phyloP scores from a whole-genome alignment of 345 rosid genomes.

The Abelmoschus esculentus region DNA sequence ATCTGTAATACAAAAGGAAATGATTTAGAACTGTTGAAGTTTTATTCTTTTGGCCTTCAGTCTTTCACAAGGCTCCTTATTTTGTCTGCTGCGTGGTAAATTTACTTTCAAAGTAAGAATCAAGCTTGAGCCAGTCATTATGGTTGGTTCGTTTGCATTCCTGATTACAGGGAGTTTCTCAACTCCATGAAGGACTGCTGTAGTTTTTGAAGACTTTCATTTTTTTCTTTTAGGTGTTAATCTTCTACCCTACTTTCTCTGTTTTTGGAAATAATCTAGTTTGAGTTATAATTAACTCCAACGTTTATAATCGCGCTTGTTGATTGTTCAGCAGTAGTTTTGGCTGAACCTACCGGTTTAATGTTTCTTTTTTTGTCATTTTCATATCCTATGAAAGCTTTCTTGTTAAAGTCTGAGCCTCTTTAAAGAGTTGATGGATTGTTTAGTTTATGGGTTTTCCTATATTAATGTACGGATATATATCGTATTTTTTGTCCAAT shows the following conservation, averaged over 20 bases:
- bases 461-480: neutral
- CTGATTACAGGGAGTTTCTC: neutral
- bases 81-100: neutral
- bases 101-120: neutral
- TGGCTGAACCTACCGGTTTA: neutral
- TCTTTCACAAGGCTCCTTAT: neutral
- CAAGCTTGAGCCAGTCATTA: neutral
- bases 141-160: neutral
- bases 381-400: neutral
- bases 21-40: neutral
- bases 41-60: neutral
- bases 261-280: neutral
- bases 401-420: neutral
- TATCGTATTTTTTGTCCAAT: neutral
- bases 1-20: neutral
- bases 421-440: neutral
- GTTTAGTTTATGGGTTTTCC: neutral
- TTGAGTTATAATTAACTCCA: neutral
- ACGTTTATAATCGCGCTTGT: neutral
- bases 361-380: neutral
- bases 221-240: neutral
- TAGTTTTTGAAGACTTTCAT: too few species aligned
- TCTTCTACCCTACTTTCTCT: neutral
- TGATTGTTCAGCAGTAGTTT: neutral
- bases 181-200: neutral